Evolutionary conservation across 2,329 filamentous ascomycete genomes (phyloP).

Genomic region (Pochonia chlamydosporia): DNA sequence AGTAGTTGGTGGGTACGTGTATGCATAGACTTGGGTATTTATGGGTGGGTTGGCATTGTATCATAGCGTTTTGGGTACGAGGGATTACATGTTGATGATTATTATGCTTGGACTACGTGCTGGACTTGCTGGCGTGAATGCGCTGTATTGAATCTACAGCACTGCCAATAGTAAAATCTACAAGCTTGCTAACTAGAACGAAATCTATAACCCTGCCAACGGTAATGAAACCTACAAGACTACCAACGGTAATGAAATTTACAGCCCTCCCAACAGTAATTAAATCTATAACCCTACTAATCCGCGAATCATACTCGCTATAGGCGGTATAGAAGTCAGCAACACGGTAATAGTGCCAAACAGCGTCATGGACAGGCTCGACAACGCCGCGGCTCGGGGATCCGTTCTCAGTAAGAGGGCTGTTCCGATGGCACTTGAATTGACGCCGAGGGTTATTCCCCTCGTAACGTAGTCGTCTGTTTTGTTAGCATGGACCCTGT

Average conservation of each 20-base stretch:
- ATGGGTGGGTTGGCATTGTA: neutral
- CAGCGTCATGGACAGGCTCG: slow-evolving; percentile 54
- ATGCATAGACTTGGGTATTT: neutral
- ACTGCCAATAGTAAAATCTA: too few relatives aligned
- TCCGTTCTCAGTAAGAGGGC: slow-evolving; percentile 50
- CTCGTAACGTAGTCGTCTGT: slow-evolving; percentile 57
- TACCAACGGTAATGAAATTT: too few relatives aligned
- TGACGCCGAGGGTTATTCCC: slow-evolving; percentile 56
- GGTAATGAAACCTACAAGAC: too few relatives aligned
- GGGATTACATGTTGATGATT: neutral
- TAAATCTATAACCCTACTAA: slow-evolving; percentile 35
- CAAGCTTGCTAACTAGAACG: too few relatives aligned
- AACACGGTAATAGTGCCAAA: slow-evolving; percentile 55
- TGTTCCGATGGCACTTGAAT: slow-evolving; percentile 54
- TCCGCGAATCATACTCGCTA: slow-evolving; percentile 40
- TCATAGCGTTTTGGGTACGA: neutral
- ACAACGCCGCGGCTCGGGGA: slow-evolving; percentile 52
- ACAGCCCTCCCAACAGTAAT: too few relatives aligned
- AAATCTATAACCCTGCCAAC: too few relatives aligned
- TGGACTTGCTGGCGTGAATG: too few relatives aligned
- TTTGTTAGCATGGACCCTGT: too few relatives aligned
- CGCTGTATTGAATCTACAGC: too few relatives aligned
- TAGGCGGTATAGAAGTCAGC: slow-evolving; percentile 50
- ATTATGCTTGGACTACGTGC: too few relatives aligned
- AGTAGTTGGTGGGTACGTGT: slow-evolving; percentile 6